Evolutionary conservation across 2,329 filamentous ascomycete genomes (phyloP), one percentile per base, ranked within the genome.

Genomic region (Corynespora cassiicola): DNA sequence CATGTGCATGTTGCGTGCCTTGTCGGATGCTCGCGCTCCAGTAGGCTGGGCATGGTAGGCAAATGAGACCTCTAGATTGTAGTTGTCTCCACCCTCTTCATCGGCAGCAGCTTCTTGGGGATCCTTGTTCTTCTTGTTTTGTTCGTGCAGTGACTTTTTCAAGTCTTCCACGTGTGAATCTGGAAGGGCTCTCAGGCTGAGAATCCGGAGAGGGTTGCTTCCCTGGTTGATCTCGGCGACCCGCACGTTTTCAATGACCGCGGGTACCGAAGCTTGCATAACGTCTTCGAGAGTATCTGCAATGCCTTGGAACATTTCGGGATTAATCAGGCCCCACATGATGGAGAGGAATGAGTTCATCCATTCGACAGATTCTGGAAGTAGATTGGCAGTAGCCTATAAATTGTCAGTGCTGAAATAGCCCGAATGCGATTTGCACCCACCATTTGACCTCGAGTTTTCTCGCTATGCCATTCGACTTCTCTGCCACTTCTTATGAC

Each of bases 1-100:
- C 90, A 96, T 96, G 59, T 95, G 91, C 89, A 96, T 96, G 65
- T 96, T 97, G 52, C 87, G 82, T 5, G 90, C 90, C 68, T 91
- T 94, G 29, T 88, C 86, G 2, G 88, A 86, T 10, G 90, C 79
- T 31, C 85, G 81, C 41, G 76, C 75, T 5, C 81, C 78, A 2
- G 81, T 85, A 9, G 90, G 90, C 63, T 86, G 84, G 7, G 92
- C 89, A 60, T 96, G 90, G 65, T 96, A 96, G 1, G 91, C 91
- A 58, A 96, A 86, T 0, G 90, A 89, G 17, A 88, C 85, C 66
- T 96, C 91, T 31, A 96, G 76, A 57, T 96, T 96, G 75, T 96
- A 96, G 62, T 88, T 95, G 47, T 91, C 88, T 10, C 90, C 91
- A 5, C 90, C 90, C 59, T 95, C 88, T 61, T 96, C 91, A 42